Conservation (phyloP, 768 basidiomycete genomes). For the Suillus americanus region DNA sequence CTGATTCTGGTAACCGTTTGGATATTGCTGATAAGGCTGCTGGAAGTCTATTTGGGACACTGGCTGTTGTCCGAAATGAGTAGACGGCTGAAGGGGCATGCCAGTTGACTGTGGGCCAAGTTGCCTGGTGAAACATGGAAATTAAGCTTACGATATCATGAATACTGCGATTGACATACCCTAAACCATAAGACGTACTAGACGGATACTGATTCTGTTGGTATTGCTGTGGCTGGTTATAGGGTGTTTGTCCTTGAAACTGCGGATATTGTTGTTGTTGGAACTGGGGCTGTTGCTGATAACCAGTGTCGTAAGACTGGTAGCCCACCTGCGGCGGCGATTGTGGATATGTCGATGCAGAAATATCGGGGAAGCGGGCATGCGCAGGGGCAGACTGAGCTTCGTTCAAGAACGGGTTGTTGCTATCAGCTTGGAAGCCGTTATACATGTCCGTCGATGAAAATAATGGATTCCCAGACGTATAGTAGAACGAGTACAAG, state of each 20-base stretch:
- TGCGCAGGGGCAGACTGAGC: constrained; percentile 38
- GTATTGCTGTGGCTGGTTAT: constrained; percentile 18
- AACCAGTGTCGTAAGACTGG: constrained; percentile 23
- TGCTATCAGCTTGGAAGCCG: constrained; percentile 24
- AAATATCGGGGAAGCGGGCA: constrained; percentile 67
- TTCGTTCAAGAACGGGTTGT: constrained; percentile 70
- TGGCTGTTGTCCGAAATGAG: constrained; percentile 59
- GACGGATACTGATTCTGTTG: constrained; percentile 24
- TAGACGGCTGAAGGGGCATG: constrained; percentile 47
- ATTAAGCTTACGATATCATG: background rate
- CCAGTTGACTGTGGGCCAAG: constrained; percentile 32
- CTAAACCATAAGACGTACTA: constrained; percentile 23
- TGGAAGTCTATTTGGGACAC: constrained; percentile 24
- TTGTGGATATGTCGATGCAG: constrained; percentile 20
- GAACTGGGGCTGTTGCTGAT: constrained; percentile 37
- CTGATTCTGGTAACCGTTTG: constrained; percentile 23
- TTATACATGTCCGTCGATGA: background rate
- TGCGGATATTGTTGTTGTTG: constrained; percentile 23
- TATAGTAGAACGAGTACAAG: background rate
- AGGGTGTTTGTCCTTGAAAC: constrained; percentile 11
- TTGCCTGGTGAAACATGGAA: constrained; percentile 19
- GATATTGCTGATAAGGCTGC: constrained; percentile 21
- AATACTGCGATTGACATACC: constrained; percentile 20
- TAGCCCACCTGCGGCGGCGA: constrained; percentile 34
- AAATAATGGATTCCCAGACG: background rate